These are phyloP conservation scores for Talaromyces trachyspermus DNA, from an alignment of 495 filamentous ascomycete species.

Conservation along the genomic window DNA sequence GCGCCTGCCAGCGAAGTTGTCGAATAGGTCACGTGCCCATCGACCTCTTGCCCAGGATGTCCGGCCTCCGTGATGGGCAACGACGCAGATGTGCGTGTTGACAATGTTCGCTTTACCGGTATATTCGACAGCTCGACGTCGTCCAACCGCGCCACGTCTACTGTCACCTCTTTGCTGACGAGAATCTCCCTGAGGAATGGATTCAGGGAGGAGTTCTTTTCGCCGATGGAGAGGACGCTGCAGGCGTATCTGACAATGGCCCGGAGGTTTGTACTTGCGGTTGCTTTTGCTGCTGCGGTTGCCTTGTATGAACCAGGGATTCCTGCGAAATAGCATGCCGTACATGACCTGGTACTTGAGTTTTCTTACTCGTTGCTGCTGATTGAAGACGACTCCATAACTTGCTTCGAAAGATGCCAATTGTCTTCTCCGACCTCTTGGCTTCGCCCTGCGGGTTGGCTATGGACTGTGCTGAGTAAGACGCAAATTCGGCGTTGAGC, in stretches of 20 bases:
- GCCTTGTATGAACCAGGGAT: conserved; percentile 13
- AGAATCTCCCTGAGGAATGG: conserved; percentile 42
- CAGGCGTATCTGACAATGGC: too few species aligned
- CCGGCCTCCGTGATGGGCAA: too few species aligned
- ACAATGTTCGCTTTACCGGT: not conserved
- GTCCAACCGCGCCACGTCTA: conserved; percentile 38
- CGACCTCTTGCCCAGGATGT: too few species aligned
- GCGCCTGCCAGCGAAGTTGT: conserved; percentile 17
- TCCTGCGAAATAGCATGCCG: conserved; percentile 20
- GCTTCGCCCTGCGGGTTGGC: conserved; percentile 8
- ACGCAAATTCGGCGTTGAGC: conserved; percentile 39
- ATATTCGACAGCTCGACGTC: conserved; percentile 15
- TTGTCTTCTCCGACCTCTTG: not conserved
- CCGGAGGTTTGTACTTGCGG: not conserved
- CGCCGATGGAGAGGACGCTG: too few species aligned
- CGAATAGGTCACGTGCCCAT: not conserved
- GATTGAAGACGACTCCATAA: not conserved
- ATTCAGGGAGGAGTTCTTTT: conserved; percentile 12
- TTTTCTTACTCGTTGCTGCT: not conserved
- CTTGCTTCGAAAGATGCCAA: not conserved
- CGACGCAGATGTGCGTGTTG: not conserved
- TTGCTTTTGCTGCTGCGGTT: not conserved
- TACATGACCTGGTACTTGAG: not conserved
- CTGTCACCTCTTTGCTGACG: conserved; percentile 44
- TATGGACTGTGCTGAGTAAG: conserved; percentile 7